These are phyloP conservation scores for Nicotiana obtusifolia DNA, from an alignment of 257 asterid species.

Conservation along the genomic window DNA sequence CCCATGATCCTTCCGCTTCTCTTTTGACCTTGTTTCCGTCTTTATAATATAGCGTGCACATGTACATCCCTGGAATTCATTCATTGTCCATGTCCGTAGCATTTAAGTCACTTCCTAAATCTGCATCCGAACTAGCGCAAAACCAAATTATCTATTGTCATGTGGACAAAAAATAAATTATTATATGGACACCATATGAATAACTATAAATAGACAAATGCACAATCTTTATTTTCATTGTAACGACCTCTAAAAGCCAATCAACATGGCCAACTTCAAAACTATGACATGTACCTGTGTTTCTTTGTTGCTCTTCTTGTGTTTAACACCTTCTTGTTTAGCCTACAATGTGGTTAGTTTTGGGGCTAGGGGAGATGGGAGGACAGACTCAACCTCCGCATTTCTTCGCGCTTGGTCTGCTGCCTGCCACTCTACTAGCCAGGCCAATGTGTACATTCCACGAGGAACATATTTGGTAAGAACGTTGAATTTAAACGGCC, in stretches of 20 bases:
- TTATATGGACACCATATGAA: neutral
- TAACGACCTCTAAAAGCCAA: constrained; percentile 11
- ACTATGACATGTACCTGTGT: neutral
- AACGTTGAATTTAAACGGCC: constrained; percentile 44
- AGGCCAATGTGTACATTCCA: constrained; percentile 53
- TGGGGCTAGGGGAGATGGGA: constrained; percentile 63
- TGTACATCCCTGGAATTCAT: neutral
- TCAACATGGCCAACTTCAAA: neutral
- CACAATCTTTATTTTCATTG: neutral
- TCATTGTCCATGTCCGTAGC: neutral
- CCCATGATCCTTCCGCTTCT: neutral
- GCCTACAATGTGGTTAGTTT: constrained; percentile 7
- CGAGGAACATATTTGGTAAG: constrained; percentile 45
- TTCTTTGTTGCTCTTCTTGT: constrained; percentile 3
- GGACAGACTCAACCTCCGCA: constrained; percentile 52
- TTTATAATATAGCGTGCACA: neutral
- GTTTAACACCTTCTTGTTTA: constrained; percentile 22
- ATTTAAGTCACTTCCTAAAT: neutral
- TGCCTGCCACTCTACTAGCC: constrained; percentile 51
- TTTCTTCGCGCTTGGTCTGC: constrained; percentile 60
- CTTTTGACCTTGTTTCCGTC: neutral
- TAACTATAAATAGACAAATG: neutral
- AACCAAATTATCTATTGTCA: neutral
- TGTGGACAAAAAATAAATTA: neutral
- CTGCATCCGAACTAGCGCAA: neutral